Conservation (phyloP, 306 rosid genomes). For the Prunus kanzakura region DNA sequence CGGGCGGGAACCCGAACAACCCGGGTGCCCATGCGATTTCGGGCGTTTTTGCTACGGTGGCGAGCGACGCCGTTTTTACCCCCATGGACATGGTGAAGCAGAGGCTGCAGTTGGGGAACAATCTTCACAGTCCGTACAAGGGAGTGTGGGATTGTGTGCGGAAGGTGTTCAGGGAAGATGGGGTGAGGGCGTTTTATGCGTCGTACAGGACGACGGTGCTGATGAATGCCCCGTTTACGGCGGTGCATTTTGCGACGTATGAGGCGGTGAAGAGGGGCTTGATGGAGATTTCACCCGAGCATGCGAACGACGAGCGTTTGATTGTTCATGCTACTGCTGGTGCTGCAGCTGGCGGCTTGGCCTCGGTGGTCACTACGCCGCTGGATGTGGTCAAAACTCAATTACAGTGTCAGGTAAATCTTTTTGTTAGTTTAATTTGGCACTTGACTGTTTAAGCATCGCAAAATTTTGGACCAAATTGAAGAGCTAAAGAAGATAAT, state of each 20-base stretch:
- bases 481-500: background rate
- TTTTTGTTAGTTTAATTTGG: background rate
- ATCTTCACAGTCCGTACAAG: constrained; percentile 60
- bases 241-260: constrained; percentile 63
- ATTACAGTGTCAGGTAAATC: constrained; percentile 68
- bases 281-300: constrained; percentile 54
- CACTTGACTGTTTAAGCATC: background rate
- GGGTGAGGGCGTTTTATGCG: constrained; percentile 66
- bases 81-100: constrained; percentile 97
- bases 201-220: constrained; percentile 75
- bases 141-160: constrained; percentile 72
- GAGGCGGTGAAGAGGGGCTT: constrained; percentile 60
- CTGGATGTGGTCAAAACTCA: constrained; percentile 85
- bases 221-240: constrained; percentile 82
- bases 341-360: constrained; percentile 72
- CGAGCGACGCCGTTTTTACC: constrained; percentile 78
- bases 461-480: background rate
- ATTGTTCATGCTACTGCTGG: constrained; percentile 80
- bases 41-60: constrained; percentile 70
- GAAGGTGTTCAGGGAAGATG: constrained; percentile 74
- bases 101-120: constrained; percentile 69
- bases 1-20: constrained; percentile 45
- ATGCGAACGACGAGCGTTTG: constrained; percentile 51
- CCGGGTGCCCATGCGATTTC: constrained; percentile 61
- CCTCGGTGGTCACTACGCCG: constrained; percentile 65